These are phyloP conservation scores for Lasiodiplodia theobromae DNA, from an alignment of 2,329 filamentous ascomycete genomes.

Conservation along the genomic window DNA sequence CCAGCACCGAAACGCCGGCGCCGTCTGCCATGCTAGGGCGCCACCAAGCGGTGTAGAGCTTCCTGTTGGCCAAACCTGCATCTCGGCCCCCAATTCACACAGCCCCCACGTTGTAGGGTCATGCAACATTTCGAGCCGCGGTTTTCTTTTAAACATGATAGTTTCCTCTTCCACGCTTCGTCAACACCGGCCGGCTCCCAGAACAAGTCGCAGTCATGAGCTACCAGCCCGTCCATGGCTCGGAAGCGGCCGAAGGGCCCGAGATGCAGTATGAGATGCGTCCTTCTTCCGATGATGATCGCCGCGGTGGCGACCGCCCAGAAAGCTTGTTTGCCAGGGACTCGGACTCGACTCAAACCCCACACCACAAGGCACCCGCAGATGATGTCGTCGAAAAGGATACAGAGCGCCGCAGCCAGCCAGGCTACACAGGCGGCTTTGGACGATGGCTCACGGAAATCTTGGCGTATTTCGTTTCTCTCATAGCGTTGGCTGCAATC, in stretches of 20 bases:
- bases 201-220: background rate
- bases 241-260: background rate
- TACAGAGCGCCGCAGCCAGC: background rate
- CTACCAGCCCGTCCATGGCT: background rate
- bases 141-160: background rate
- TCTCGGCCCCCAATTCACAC: background rate
- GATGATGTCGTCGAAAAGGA: background rate
- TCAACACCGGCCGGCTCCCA: background rate
- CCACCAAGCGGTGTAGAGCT: background rate
- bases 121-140: too few species aligned
- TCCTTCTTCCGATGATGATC: background rate
- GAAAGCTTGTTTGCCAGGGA: background rate
- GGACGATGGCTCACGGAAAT: constrained; percentile 2
- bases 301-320: background rate
- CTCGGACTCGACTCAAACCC: background rate
- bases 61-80: background rate
- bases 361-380: background rate
- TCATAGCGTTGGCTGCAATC: background rate
- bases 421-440: background rate
- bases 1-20: background rate
- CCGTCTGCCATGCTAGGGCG: background rate
- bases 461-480: background rate
- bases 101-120: too few species aligned
- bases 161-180: background rate
- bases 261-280: background rate